Evolutionary conservation across 805 yeast genomes (phyloP).

Genomic region (Monosporozyma yasuniensis): DNA sequence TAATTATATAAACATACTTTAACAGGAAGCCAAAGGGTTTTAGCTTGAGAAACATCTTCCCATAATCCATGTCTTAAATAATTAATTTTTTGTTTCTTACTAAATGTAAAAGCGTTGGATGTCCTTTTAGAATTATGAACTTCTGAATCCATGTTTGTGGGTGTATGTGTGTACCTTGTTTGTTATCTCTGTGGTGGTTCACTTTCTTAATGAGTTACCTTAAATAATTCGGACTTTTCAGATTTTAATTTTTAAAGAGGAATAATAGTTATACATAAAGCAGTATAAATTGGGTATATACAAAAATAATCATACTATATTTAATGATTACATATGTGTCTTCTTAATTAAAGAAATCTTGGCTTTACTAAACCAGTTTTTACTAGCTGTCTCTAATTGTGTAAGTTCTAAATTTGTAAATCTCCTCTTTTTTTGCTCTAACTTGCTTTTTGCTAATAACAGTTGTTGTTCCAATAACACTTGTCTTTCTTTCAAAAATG

Average conservation of each 20-base stretch:
- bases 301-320: no score
- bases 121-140: neutral
- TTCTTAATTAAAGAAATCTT: neutral
- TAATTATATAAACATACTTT: slow-evolving; percentile 7
- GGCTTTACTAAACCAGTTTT: slow-evolving; percentile 2
- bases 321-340: neutral
- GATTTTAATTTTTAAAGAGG: neutral
- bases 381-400: neutral
- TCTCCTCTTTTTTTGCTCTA: neutral
- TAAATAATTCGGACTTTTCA: neutral
- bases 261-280: neutral
- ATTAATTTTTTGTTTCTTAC: neutral
- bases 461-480: neutral
- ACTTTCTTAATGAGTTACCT: neutral
- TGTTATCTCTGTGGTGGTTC: neutral
- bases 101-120: neutral
- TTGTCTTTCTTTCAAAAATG: slow-evolving; percentile 2
- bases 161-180: neutral
- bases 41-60: slow-evolving; percentile 10
- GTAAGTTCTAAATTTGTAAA: neutral
- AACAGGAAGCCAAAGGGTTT: slow-evolving; percentile 16
- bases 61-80: slow-evolving; percentile 5
- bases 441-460: neutral
- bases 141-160: neutral
- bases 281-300: no score